Evolutionary conservation across 2,329 filamentous ascomycete genomes (phyloP).

Genomic region (Cadophora sp.): DNA sequence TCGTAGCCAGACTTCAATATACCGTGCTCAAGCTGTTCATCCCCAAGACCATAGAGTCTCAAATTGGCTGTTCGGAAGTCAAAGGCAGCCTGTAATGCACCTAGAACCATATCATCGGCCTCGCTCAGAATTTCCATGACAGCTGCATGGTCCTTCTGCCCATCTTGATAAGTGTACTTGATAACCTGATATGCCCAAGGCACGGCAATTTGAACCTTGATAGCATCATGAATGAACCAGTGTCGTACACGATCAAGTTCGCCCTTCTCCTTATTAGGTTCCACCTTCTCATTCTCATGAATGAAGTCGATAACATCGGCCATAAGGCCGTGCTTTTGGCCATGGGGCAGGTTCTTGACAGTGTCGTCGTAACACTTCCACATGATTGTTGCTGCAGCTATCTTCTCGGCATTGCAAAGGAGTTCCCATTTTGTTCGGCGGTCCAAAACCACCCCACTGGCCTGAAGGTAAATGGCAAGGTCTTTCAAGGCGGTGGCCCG

Average conservation of each 20-base stretch:
- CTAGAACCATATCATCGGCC: slow-evolving; percentile 76
- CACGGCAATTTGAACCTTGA: slow-evolving; percentile 75
- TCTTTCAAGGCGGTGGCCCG: slow-evolving; percentile 77
- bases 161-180: slow-evolving; percentile 72
- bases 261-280: slow-evolving; percentile 66
- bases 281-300: slow-evolving; percentile 76
- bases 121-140: slow-evolving; percentile 54
- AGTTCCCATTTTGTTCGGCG: slow-evolving; percentile 77
- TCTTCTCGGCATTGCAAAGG: slow-evolving; percentile 89
- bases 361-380: slow-evolving; percentile 83
- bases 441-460: slow-evolving; percentile 70
- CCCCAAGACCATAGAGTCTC: slow-evolving; percentile 73
- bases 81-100: slow-evolving; percentile 67
- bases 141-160: slow-evolving; percentile 59
- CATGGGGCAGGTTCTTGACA: slow-evolving; percentile 62
- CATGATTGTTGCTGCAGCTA: slow-evolving; percentile 78
- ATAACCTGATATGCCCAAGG: slow-evolving; percentile 82
- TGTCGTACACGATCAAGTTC: slow-evolving; percentile 82
- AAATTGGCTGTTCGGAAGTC: slow-evolving; percentile 76
- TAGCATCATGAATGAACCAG: slow-evolving; percentile 83
- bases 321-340: slow-evolving; percentile 73
- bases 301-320: slow-evolving; percentile 78
- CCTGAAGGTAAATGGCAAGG: slow-evolving; percentile 74
- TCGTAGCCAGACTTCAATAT: slow-evolving; percentile 70
- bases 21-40: slow-evolving; percentile 70